Base-by-base conservation (phyloP, 352 stramenopile genomes). In the Phytophthora europaea region DNA sequence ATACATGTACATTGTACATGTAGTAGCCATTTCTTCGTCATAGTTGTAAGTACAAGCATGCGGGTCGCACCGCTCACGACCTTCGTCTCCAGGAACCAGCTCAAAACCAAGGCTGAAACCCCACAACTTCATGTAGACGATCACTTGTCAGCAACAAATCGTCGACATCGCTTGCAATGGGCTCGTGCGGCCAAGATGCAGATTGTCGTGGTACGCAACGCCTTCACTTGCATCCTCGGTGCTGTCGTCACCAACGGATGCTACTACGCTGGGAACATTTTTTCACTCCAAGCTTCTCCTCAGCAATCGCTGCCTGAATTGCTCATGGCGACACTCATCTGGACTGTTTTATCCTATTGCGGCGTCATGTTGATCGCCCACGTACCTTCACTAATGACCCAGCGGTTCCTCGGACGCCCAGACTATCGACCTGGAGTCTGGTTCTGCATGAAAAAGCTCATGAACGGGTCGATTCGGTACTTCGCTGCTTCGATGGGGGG, bases 391-490 rank as follows among this genome's bases (percentile, higher is more conserved):
- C 23, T 75, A 8, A 56, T 60, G 47, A 47, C 59, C 3, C 36
- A 70, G 7, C 50, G 57, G 2, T 78, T 72, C 45, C 20, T 64
- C 4, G 8, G 34, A 3, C 7, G 36, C 48, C 60, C 59, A 33
- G 43, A 69, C 4, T n/a, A 28, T 15, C 26, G 23, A 36, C 55
- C 36, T 3, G 45, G 33, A 4, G 10, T 67, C 6, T 67, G 61
- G 61, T 61, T 67, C 28, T 67, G 61, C 31, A 61, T 38, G 0
- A 61, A 61, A 48, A 67, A 67, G 23, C 61, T 67, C 13, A 40
- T 61, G 23, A 67, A 47, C 50, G 40, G 51, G 6, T 61, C 50
- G 15, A 50, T 28, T 23, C 52, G 23, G 2, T 70, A 64, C 34
- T 67, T 50, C 26, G 13, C 59, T 31, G 36, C 31, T 12, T 55